Base-by-base conservation (phyloP, 2,329 filamentous ascomycete genomes). In the Parasarocladium wereldwijsianum region DNA sequence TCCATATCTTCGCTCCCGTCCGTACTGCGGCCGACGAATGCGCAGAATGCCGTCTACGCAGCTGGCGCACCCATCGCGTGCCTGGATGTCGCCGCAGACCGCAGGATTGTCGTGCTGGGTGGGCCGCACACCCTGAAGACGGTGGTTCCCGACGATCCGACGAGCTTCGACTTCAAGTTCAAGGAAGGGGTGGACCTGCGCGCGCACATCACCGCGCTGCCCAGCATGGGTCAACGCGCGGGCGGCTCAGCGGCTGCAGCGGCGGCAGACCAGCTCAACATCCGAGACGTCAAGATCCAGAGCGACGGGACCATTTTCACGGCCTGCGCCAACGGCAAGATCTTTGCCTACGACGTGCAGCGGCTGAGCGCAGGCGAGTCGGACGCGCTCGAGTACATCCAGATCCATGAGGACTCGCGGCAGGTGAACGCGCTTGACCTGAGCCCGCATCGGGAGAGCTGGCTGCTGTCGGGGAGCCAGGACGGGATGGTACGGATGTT, bases 401-500 rank as follows among this genome's bases (percentile, higher is more conserved):
- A 73, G 44, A 67, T 60, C 29, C 60, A 64, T 25, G 71, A 76
- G 41, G 71, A 76, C 40, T 64, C 66, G 26, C 63, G 72, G 3
- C 71, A 76, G 51, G 61, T 77, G 38, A 75, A 76, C 38, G 64
- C 66, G 18, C 54, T 77, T 8, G 70, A 73, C 38, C 64, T 76
- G 37, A 76, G 71, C 37, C 72, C 72, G 0, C 68, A 73, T 40
- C 52, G 60, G 21, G 60, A 62, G 30, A 65, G 62, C 6, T 70
- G 60, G 51, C 47, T 77, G 8, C 53, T 76, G 4, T 73, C 72
- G 0, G 72, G 71, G 6, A 72, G 71, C 31, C 70, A 76, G 44
- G 72, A 77, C 46, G 70, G 72, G 25, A 60, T 68, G 8, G 66
- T 74, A 17, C 68, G 70, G 25, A 64, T 66, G 37, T 75, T 75